A percentile compares a stretch with the other conserved stretches of the same genome.
Evolutionary conservation across 768 basidiomycete genomes (phyloP).

Genomic region (Ramaria rubella): DNA sequence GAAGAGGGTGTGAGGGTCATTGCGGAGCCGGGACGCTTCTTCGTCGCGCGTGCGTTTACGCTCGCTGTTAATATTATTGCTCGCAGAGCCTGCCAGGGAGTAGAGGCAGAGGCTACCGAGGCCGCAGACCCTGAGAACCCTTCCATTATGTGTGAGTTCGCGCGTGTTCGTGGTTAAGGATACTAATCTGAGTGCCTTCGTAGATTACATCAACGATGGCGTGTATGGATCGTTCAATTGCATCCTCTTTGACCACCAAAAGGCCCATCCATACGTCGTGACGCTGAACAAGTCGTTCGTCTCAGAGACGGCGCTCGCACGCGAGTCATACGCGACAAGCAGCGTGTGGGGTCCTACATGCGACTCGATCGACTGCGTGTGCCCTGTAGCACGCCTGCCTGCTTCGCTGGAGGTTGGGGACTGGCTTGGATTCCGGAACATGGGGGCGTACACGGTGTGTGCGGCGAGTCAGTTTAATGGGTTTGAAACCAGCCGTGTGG

Average conservation of each 20-base stretch:
- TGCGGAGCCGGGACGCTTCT: slow-evolving; percentile 93
- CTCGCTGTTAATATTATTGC: slow-evolving; percentile 94
- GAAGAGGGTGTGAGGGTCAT: slow-evolving; percentile 69
- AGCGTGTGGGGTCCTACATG: slow-evolving; percentile 99
- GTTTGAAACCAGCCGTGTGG: slow-evolving; percentile 71
- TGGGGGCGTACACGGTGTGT: slow-evolving; percentile 99
- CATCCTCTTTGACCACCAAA: slow-evolving; percentile 95
- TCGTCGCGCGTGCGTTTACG: slow-evolving; percentile 87
- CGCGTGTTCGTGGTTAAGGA: slow-evolving; percentile 15
- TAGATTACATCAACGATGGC: slow-evolving; percentile 99
- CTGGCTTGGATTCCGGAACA: slow-evolving; percentile 96
- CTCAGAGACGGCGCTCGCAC: slow-evolving; percentile 23
- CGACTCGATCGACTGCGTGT: slow-evolving; percentile 95
- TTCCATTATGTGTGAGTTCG: slow-evolving; percentile 82
- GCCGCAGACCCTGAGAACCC: slow-evolving; percentile 22
- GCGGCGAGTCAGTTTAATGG: slow-evolving; percentile 96
- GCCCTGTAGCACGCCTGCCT: slow-evolving; percentile 54
- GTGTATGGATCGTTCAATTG: slow-evolving; percentile 97
- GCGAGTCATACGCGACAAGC: slow-evolving; percentile 41
- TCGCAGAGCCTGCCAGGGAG: no score
- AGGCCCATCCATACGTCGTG: slow-evolving; percentile 66
- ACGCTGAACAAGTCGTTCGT: slow-evolving; percentile 20
- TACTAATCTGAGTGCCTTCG: not conserved
- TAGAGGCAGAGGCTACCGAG: slow-evolving; percentile 34
- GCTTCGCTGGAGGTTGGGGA: slow-evolving; percentile 78